These are phyloP conservation scores for Lichtheimia ornata DNA, from an alignment of 371 early-diverging fungal genomes.

Conservation along the genomic window DNA sequence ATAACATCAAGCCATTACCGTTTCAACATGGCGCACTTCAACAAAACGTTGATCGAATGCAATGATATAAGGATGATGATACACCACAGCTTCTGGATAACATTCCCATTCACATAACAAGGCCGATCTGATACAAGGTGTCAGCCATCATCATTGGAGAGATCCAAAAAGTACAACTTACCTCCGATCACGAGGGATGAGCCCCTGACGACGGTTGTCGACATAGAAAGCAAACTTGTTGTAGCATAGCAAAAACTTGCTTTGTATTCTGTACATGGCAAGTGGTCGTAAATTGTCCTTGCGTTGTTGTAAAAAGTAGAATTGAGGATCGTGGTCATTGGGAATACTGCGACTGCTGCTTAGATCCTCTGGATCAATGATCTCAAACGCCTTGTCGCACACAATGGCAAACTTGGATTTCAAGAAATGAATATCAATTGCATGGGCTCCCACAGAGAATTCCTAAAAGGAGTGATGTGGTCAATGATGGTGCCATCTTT, in stretches of 20 bases:
- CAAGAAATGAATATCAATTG: constrained; percentile 62
- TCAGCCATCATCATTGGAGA: not conserved
- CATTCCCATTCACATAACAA: constrained; percentile 38
- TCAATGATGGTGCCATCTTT: no score
- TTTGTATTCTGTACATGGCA: constrained; percentile 70
- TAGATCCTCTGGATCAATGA: constrained; percentile 66
- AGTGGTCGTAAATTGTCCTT: constrained; percentile 67
- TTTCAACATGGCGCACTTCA: constrained; percentile 79
- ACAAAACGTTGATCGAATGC: constrained; percentile 84
- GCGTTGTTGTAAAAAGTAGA: constrained; percentile 72
- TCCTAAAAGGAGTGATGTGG: constrained; percentile 34
- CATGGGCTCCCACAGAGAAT: constrained; percentile 72
- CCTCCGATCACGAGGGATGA: constrained; percentile 27
- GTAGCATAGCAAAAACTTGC: constrained; percentile 76
- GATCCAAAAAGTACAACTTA: not conserved
- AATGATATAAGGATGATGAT: constrained; percentile 71
- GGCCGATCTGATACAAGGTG: constrained; percentile 6
- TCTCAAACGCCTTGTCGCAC: constrained; percentile 73
- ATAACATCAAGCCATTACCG: constrained; percentile 5
- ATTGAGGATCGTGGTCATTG: constrained; percentile 70
- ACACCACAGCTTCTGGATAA: constrained; percentile 51
- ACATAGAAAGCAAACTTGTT: constrained; percentile 88
- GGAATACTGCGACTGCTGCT: constrained; percentile 38
- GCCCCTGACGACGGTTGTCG: constrained; percentile 46
- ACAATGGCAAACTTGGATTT: constrained; percentile 69